Percentiles rank a stretch among this genome's conserved stretches.
Evolutionary conservation across 192 early-diverging fungal species (phyloP).

Genomic region (Thoreauomyces humboldtii): DNA sequence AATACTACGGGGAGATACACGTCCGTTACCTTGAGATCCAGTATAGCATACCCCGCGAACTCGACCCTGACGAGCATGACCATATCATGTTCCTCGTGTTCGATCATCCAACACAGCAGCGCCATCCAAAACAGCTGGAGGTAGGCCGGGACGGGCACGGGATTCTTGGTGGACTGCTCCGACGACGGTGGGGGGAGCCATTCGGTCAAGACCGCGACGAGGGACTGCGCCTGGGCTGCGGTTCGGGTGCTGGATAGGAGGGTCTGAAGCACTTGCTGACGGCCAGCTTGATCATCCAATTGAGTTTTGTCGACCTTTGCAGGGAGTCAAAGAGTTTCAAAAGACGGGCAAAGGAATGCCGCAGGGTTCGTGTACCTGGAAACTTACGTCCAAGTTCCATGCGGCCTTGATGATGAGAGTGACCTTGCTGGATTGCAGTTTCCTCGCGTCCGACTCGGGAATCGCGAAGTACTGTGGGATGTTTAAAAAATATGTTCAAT

Average conservation of each 20-base stretch:
- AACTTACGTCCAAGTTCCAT: slow-evolving; percentile 32
- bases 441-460: slow-evolving; percentile 10
- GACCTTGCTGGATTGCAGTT: slow-evolving; percentile 29
- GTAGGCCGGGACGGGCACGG: not conserved
- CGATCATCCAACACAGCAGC: slow-evolving; percentile 22
- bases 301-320: too few relatives aligned
- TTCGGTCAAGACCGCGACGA: slow-evolving; percentile 25
- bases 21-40: slow-evolving; percentile 10
- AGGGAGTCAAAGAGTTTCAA: too few relatives aligned
- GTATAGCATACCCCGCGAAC: slow-evolving; percentile 6
- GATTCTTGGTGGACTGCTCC: not conserved
- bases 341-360: too few relatives aligned
- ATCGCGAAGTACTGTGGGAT: slow-evolving; percentile 22
- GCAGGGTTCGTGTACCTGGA: too few relatives aligned
- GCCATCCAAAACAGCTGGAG: slow-evolving; percentile 11
- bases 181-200: slow-evolving; percentile 3
- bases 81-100: slow-evolving; percentile 17
- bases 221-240: slow-evolving; percentile 8
- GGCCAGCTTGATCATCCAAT: not conserved
- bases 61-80: slow-evolving; percentile 8
- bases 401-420: slow-evolving; percentile 15
- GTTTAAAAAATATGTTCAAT: too few relatives aligned
- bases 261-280: not conserved
- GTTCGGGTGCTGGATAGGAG: slow-evolving; percentile 3
- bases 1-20: not conserved